Percentiles rank a stretch among this genome's conserved stretches.
Conservation (phyloP, 2,329 filamentous ascomycete species). For the Westerdykella ornata region DNA sequence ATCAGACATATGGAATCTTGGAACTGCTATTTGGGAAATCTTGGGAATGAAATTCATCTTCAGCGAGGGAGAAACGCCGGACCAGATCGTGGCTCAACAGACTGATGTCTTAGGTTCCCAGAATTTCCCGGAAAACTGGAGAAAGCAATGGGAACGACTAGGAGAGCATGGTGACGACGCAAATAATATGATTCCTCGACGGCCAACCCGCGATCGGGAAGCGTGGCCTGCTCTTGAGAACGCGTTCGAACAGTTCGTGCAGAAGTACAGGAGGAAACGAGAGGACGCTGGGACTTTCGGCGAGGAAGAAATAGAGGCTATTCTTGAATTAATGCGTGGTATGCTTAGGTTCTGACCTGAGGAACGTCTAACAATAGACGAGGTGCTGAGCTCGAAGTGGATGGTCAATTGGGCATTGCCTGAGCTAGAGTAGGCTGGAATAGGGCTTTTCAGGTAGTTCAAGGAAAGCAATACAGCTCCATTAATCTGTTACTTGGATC, state of each 20-base stretch:
- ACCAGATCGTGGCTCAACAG: conserved; percentile 8
- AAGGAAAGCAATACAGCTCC: too few relatives aligned
- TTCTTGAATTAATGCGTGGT: conserved; percentile 10
- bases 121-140: conserved; percentile 8
- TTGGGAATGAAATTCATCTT: conserved; percentile 10
- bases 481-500: too few relatives aligned
- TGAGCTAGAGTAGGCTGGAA: neutral
- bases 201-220: conserved; percentile 5
- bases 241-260: conserved; percentile 8
- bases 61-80: conserved; percentile 6
- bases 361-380: conserved; percentile 8
- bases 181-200: conserved; percentile 1
- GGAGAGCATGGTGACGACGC: neutral
- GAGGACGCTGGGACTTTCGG: conserved; percentile 3
- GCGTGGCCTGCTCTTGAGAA: conserved; percentile 7
- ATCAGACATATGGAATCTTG: conserved; percentile 12
- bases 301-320: conserved; percentile 7
- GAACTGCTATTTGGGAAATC: conserved; percentile 12
- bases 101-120: conserved; percentile 9
- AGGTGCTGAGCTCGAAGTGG: conserved; percentile 8
- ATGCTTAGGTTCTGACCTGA: conserved; percentile 9
- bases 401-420: conserved; percentile 9
- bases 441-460: too few relatives aligned
- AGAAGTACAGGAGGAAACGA: conserved; percentile 8
- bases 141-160: conserved; percentile 6